Base-by-base conservation (phyloP, 1,284 basidiomycete genomes). In the Omphalotus olearius region DNA sequence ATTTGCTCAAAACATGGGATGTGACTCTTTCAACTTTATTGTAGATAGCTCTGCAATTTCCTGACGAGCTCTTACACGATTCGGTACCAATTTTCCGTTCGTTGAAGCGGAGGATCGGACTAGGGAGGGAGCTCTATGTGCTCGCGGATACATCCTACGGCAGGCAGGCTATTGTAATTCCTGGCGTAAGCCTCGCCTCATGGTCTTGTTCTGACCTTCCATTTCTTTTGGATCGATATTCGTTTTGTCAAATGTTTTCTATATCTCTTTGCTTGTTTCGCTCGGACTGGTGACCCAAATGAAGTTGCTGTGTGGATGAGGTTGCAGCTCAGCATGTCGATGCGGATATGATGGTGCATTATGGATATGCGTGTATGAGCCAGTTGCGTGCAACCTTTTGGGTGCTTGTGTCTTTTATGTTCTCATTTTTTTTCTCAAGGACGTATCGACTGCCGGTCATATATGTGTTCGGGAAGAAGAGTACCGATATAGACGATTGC, bases 131-230 rank as follows among this genome's bases (percentile, higher is more conserved):
- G 59, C 73, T 93, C 23, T 98, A 95, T 64, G 88, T 98, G 4
- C 78, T 98, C 16, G 95, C 95, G 11, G 96, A 98, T 69, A 98
- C 95, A 23, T 97, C 94, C 25, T 98, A 98, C 67, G 96, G 95
- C 66, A 94, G 90, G 93, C 83, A 70, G 59, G 83, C 62, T 42
- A 55, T 52, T 53, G 43, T 49, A 45, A 52, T 58, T 56, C 46
- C 51, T 47, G 41, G 35, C 47, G 45, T 37, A 56, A 51, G 40
- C 53, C 54, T 57, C 43, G n/a, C n/a, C 48, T 53, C 51, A 41
- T 33, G 9, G 10, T 28, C 13, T 52, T 48, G 55, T 47, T 59
- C 39, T 20, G 45, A 51, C 18, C 47, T 61, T 23, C 23, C 3
- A 23, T 23, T 23, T 23, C 3, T 23, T 23, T 23, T 23, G 23